phyloP scores from a whole-genome alignment of 2,329 filamentous ascomycete genomes.

The Aureobasidium pullulans region DNA sequence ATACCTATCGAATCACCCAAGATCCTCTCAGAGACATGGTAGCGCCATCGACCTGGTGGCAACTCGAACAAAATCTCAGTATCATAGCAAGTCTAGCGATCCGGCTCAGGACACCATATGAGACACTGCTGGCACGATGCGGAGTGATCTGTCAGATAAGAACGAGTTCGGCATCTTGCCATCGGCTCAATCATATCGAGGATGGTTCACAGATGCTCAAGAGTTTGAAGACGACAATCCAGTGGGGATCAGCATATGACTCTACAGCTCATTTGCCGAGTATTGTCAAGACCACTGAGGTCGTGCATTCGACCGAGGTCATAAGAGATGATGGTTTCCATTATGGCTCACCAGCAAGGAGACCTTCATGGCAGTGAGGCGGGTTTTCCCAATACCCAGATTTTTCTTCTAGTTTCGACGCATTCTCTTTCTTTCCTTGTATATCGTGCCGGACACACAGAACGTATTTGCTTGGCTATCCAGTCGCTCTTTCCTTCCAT shows the following conservation, averaged over 20 bases:
- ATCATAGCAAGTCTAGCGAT: background rate
- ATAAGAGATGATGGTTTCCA: background rate
- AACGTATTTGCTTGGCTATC: background rate
- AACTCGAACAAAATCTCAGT: constrained; percentile 9
- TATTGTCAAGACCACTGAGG: constrained; percentile 6
- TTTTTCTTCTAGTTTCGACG: background rate
- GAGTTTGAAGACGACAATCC: background rate
- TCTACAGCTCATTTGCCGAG: background rate
- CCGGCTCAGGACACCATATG: background rate
- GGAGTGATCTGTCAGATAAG: background rate
- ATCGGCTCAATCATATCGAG: background rate
- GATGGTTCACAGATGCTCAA: background rate
- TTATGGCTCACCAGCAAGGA: background rate
- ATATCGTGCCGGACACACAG: background rate
- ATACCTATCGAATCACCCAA: background rate
- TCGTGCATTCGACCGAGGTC: constrained; percentile 5
- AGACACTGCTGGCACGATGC: background rate
- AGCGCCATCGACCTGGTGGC: constrained; percentile 3
- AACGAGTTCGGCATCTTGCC: background rate
- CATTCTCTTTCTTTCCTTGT: background rate
- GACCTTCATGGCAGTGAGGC: constrained; percentile 2
- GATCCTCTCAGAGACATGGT: constrained; percentile 3
- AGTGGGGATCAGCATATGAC: background rate
- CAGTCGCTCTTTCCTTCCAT: background rate
- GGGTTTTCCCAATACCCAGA: background rate